Base-by-base conservation (phyloP, 805 yeast genomes). In the Candida broadrunensis region DNA sequence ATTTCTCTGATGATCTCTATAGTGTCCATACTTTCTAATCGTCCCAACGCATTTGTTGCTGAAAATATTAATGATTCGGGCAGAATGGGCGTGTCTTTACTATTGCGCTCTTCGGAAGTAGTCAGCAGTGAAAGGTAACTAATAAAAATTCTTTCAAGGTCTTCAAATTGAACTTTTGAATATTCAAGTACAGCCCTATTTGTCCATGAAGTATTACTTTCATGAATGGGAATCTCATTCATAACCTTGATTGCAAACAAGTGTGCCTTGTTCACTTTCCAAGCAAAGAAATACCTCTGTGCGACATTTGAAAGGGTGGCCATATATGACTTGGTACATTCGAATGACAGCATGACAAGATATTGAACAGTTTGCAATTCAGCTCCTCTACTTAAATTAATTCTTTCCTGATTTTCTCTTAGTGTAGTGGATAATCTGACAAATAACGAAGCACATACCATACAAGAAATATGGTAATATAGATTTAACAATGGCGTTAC, bases 251-350 rank as follows among this genome's bases (percentile, higher is more conserved):
- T 21, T 14, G 23, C 21, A 21, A 26, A 37, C 15, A 30, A 12
- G 16, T 30, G 33, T 31, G 35, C 40, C 15, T 37, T 37, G 17
- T 37, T 37, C n/a, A 30, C 27, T 16, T 37, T 37, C 40, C 40
- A 37, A 15, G 20, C 32, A 31, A 19, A 37, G 18, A 37, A 37
- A 21, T 37, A 30, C 11, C 40, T 30, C 9, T 16, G 9, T 5
- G 35, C 30, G 3, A 31, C 16, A n/a, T 5, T 21, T 23, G 40
- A n/a, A 14, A 27, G 26, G 5, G 19, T 26, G 12, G 13, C 13
- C 11, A 37, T 21, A 17, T 8, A 13, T 12, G n/a, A 26, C 27
- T 27, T 37, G 3, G 35, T 27, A 31, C 35, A 37, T 23, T 19
- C 35, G 23, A 37, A 17, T 9, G 20, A 17, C 40, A 37, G 16